Conservation (phyloP, 2,329 filamentous ascomycete species). For the Ophiostoma sp. region DNA sequence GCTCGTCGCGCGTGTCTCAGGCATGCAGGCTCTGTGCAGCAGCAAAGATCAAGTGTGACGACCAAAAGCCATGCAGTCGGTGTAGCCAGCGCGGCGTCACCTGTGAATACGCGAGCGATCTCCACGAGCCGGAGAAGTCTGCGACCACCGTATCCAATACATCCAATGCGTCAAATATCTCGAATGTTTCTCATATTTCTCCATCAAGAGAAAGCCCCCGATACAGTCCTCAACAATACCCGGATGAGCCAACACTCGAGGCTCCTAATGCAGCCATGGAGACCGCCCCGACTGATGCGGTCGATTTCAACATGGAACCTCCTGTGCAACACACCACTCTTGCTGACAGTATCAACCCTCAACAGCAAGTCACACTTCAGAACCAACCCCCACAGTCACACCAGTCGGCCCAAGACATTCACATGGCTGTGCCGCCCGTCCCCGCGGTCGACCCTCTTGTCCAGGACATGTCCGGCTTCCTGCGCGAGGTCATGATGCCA, state of each 20-base stretch:
- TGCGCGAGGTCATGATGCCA: slow-evolving; percentile 49
- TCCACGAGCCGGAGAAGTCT: not conserved
- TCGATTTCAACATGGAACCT: not conserved
- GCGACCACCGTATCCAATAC: not conserved
- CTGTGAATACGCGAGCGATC: slow-evolving; percentile 37
- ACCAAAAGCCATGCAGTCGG: slow-evolving; percentile 49
- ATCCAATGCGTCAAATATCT: not conserved
- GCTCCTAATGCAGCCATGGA: not conserved
- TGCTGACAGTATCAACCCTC: not conserved
- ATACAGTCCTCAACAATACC: not conserved
- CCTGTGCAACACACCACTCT: not conserved
- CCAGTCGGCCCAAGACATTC: not conserved
- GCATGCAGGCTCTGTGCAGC: slow-evolving; percentile 49
- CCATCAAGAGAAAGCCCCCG: not conserved
- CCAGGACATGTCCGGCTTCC: slow-evolving; percentile 42
- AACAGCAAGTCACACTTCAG: not conserved
- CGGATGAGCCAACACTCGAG: not conserved
- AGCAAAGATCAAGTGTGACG: slow-evolving; percentile 52
- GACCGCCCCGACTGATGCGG: not conserved
- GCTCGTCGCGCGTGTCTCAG: slow-evolving; percentile 47
- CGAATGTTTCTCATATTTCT: not conserved
- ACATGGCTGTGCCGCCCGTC: not conserved
- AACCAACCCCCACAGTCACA: not conserved
- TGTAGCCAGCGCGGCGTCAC: slow-evolving; percentile 44
- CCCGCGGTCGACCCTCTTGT: not conserved